Base-by-base conservation (phyloP, 345 rosid species). In the Brassica cretica region DNA sequence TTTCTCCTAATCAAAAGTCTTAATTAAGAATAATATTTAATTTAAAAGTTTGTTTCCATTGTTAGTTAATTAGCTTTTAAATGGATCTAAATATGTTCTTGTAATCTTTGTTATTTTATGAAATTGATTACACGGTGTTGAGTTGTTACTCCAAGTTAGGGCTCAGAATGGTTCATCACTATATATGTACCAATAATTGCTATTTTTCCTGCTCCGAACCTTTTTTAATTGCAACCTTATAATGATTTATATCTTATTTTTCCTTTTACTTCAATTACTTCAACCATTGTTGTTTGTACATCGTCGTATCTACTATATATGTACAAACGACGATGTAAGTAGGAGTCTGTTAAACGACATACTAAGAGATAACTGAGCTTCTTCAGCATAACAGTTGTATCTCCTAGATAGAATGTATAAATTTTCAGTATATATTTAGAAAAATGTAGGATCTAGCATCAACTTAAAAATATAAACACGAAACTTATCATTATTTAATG, bases 1-100 rank as follows among this genome's bases (percentile, higher is more conserved):
- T 84, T 84, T 83, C 85, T 66, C 75, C 85, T 51, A 75, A 63
- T 68, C 71, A 70, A 37, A 77, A 32, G 65, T 74, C 77, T 21
- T 21, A 59, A 4, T 32, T 72, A 81, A 69, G 78, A 79, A 69
- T 16, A 15, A 19, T 4, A 30, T 44, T n/a, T 7, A 16, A 73
- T 0, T 27, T 27, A 27, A 27, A 27, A 27, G 21, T 18, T 24
- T 59, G 5, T 33, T 59, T 58, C 27, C 27, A 53, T 41, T 60
- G 27, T 72, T 6, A 27, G 9, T 9, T 14, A 35, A 11, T 3
- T 39, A 44, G 5, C 1, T 61, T 39, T 24, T 21, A 35, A 7
- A 59, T 60, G 58, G 21, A 37, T 15, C 37, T 7, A 35, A 19
- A 33, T 14, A 59, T 11, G 46, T 21, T 58, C 24, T 71, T 58